These are phyloP conservation scores for Candolleomyces aberdarensis DNA, from an alignment of 768 basidiomycete genomes.

Conservation along the genomic window DNA sequence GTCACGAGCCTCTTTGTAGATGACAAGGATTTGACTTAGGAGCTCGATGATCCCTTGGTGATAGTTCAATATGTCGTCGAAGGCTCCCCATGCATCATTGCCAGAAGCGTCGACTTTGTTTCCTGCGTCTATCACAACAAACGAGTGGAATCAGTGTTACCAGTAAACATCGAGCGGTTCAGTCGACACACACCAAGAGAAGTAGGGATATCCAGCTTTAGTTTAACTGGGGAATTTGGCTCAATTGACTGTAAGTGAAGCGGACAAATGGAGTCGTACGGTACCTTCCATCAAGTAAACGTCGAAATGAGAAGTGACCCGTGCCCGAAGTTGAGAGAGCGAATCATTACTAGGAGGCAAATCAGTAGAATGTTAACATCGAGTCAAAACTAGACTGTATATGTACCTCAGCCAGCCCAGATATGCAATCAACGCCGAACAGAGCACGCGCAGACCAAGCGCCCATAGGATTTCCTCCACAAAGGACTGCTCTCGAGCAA, in stretches of 20 bases:
- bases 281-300: conserved; percentile 20
- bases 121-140: conserved; percentile 15
- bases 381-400: neutral
- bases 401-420: neutral
- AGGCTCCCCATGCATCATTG: conserved; percentile 23
- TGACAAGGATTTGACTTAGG: conserved; percentile 27
- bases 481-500: neutral
- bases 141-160: neutral
- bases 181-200: conserved; percentile 17
- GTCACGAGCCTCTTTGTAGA: conserved; percentile 26
- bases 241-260: too few species aligned
- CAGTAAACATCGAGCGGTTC: neutral
- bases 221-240: conserved; percentile 9
- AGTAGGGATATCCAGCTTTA: conserved; percentile 19
- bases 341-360: conserved; percentile 7
- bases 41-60: conserved; percentile 16
- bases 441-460: neutral
- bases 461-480: neutral
- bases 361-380: neutral
- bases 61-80: conserved; percentile 22
- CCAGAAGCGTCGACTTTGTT: conserved; percentile 16
- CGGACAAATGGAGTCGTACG: too few species aligned
- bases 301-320: conserved; percentile 23
- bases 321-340: conserved; percentile 11
- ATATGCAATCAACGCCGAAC: neutral